A percentile compares a stretch with the other conserved stretches of the same genome.
phyloP scores from a whole-genome alignment of 2,329 filamentous ascomycete species.

The Chaetomiaceae sp. region DNA sequence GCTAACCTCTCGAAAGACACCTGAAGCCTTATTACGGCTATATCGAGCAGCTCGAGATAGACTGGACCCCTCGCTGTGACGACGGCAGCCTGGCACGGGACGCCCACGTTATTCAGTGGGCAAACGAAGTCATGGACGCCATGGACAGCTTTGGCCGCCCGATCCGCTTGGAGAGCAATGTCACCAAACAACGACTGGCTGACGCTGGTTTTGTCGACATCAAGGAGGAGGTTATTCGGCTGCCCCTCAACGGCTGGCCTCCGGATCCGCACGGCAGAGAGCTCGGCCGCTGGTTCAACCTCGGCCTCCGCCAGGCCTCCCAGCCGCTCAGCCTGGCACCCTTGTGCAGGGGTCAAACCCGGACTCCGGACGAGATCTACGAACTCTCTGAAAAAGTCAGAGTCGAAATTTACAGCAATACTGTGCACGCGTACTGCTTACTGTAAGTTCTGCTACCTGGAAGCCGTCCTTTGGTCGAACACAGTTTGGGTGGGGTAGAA shows the following conservation, averaged over 20 bases:
- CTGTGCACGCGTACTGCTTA: conserved; percentile 67
- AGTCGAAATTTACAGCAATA: conserved; percentile 63
- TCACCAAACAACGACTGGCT: conserved; percentile 56
- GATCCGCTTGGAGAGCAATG: conserved; percentile 52
- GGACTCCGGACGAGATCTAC: conserved; percentile 57
- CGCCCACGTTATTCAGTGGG: conserved; percentile 64
- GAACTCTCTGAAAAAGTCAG: conserved; percentile 59
- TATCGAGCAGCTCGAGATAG: conserved; percentile 86
- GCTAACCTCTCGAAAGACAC: conserved; percentile 50
- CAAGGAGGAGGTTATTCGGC: conserved; percentile 59
- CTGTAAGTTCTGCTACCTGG: conserved; percentile 54
- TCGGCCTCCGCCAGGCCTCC: conserved; percentile 68
- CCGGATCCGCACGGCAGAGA: conserved; percentile 58
- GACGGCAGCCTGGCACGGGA: conserved; percentile 55
- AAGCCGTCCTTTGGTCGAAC: background rate
- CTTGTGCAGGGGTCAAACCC: conserved; percentile 60
- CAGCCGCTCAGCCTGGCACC: conserved; percentile 70
- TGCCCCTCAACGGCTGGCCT: conserved; percentile 73
- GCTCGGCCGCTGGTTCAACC: conserved; percentile 78
- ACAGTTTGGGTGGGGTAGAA: background rate
- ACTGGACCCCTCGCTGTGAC: conserved; percentile 70
- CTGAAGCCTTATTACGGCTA: conserved; percentile 69
- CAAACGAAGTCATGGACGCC: conserved; percentile 59
- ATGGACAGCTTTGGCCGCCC: conserved; percentile 62
- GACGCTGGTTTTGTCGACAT: conserved; percentile 76